Evolutionary conservation across 768 basidiomycete species (phyloP), one percentile per base, ranked within the genome.

Genomic region (Pleurotus tuoliensis): DNA sequence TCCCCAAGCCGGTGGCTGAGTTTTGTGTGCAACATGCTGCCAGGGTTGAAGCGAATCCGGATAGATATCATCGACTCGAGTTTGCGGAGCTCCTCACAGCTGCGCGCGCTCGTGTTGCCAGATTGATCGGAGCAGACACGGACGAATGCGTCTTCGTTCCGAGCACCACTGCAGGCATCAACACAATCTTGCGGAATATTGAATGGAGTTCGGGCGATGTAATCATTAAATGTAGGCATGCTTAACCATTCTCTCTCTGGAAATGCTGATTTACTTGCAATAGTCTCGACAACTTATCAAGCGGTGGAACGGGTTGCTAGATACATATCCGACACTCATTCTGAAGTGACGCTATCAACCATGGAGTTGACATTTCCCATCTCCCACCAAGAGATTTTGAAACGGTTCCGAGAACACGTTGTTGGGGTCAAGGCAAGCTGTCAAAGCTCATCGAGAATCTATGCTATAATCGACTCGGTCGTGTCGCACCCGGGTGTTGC

Each of bases 181-280:
- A 85, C 61, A 88, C 83, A 8, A 72, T 93, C 49, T 65, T 90
- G 30, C 71, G 78, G 47, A 90, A 90, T 57, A 73, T 94, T 27
- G 72, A 78, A 38, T 91, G 87, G 88, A 72, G 79, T 38, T 66
- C 80, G 48, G 83, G 80, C 0, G 91, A 94, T 67, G 70, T 88
- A 7, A 75, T 94, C 52, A 70, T 92, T 45, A 73, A 69, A 12
- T 81, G 87, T 89, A 64, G 44, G 80, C 74, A 62, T 60, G 40
- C 5, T 56, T 12, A 5, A 56, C 18, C 38, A 5, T 24, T 46
- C 22, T 24, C 61, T 24, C 27, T 9, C 16, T 39, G 67, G 22
- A 39, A 18, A 34, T n/a, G 22, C n/a, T 44, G 39, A 38, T 7
- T 40, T 5, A 20, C 5, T 55, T 20, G 49, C 3, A 12, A 59